Evolutionary conservation across 495 filamentous ascomycete species (phyloP).

Genomic region (Aspergillus ellipticus): DNA sequence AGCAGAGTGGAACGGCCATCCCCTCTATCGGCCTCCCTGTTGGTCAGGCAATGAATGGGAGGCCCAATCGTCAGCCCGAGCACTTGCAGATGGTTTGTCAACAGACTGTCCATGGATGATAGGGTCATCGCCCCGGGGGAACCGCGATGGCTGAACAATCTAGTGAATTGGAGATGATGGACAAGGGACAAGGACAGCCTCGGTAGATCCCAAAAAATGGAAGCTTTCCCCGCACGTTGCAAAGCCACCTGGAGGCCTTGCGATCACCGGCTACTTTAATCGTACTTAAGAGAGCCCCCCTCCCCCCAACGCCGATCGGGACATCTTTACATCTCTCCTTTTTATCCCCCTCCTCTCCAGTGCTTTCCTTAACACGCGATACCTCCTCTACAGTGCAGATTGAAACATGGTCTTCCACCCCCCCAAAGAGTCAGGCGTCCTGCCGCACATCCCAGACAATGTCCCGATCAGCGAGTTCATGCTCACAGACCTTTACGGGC

Average conservation of each 20-base stretch:
- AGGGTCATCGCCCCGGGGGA: too few relatives aligned
- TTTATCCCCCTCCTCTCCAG: background rate
- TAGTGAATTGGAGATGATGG: background rate
- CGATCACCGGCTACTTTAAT: background rate
- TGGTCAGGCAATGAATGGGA: too few relatives aligned
- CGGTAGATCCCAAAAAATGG: background rate
- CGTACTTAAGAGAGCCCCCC: background rate
- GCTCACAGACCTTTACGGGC: conserved; percentile 68
- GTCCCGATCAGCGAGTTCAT: conserved; percentile 79
- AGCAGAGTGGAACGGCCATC: too few relatives aligned
- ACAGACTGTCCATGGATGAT: too few relatives aligned
- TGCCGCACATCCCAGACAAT: conserved; percentile 70
- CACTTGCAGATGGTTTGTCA: too few relatives aligned
- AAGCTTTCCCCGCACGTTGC: background rate
- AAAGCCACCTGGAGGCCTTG: background rate
- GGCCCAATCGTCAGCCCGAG: too few relatives aligned
- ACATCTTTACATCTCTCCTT: background rate
- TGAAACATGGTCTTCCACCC: conserved; percentile 74
- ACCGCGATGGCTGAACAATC: background rate
- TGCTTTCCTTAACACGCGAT: background rate
- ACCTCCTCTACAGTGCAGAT: background rate
- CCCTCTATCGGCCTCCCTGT: too few relatives aligned
- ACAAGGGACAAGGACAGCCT: background rate
- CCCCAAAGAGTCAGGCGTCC: conserved; percentile 62
- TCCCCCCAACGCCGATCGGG: background rate